Evolutionary conservation across 352 stramenopile genomes (phyloP).

Genomic region (Globisporangium spinosum): DNA sequence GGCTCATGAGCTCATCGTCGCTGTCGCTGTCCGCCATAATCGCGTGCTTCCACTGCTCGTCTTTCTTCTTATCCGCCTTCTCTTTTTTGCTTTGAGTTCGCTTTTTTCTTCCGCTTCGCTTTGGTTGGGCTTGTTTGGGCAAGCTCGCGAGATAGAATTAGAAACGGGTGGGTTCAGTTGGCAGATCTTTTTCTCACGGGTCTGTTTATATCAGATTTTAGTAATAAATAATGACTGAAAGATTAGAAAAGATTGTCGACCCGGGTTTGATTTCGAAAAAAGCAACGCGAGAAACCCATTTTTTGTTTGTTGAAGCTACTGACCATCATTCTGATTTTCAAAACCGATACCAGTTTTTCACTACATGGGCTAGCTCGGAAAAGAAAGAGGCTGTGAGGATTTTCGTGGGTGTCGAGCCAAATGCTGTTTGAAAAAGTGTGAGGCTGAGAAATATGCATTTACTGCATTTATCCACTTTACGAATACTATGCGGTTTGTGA

Average conservation of each 20-base stretch:
- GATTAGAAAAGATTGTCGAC: not conserved
- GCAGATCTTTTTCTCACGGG: not conserved
- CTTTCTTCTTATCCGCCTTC: not conserved
- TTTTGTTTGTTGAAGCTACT: no score
- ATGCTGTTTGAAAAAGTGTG: no score
- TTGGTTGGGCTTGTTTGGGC: not conserved
- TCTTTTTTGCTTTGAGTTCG: constrained; percentile 4
- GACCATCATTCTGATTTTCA: no score
- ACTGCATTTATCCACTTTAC: no score
- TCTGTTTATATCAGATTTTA: not conserved
- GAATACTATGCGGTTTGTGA: no score
- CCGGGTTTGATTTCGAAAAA: not conserved
- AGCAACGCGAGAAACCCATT: no score
- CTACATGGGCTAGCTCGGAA: no score
- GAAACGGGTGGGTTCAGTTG: not conserved
- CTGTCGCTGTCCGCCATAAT: constrained; percentile 78
- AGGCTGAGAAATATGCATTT: no score
- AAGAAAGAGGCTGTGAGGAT: no score
- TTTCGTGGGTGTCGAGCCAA: no score
- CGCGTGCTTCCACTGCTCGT: not conserved
- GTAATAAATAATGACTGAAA: not conserved
- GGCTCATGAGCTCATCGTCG: constrained; percentile 85
- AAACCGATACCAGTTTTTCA: no score
- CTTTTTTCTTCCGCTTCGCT: not conserved
- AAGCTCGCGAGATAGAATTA: constrained; percentile 3